phyloP scores from a whole-genome alignment of 225 moss, liverwort and hornwort genomes.

The Physcomitrium patens region DNA sequence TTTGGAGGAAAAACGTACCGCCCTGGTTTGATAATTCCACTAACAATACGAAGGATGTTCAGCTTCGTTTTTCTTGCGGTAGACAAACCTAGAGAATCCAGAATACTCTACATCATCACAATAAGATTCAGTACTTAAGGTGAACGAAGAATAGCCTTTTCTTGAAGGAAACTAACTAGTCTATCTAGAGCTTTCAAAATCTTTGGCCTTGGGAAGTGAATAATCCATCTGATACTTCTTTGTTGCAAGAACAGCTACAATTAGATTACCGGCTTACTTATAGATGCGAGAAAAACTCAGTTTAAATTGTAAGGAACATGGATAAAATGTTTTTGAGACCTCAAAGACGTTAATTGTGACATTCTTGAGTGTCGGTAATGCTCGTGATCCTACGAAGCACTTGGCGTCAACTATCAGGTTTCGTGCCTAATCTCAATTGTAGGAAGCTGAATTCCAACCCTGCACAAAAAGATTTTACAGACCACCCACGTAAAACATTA shows the following conservation, averaged over 20 bases:
- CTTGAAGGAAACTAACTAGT: neutral
- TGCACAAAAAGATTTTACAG: neutral
- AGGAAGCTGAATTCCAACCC: slow-evolving; percentile 70
- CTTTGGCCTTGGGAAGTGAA: too few relatives aligned
- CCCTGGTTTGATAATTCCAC: slow-evolving; percentile 80
- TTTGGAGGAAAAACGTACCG: slow-evolving; percentile 34
- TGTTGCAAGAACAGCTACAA: too few relatives aligned
- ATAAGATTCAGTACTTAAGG: neutral
- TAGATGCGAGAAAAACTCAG: neutral
- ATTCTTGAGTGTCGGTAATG: slow-evolving; percentile 78
- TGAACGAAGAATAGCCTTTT: neutral
- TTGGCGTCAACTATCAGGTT: slow-evolving; percentile 69
- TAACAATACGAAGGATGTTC: slow-evolving; percentile 72
- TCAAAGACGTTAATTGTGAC: slow-evolving; percentile 65
- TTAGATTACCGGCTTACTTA: neutral
- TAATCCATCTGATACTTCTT: too few relatives aligned
- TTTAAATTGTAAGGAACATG: neutral
- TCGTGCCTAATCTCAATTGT: slow-evolving; percentile 77
- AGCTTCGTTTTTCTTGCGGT: slow-evolving; percentile 62
- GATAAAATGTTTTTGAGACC: slow-evolving; percentile 26
- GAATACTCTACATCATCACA: slow-evolving; percentile 35
- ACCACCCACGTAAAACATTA: neutral
- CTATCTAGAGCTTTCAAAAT: too few relatives aligned
- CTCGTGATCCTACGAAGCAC: slow-evolving; percentile 67
- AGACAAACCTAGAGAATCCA: slow-evolving; percentile 52